These are phyloP conservation scores for Sclerotinia spermophila DNA, from an alignment of 2,329 filamentous ascomycete genomes.

Conservation along the genomic window DNA sequence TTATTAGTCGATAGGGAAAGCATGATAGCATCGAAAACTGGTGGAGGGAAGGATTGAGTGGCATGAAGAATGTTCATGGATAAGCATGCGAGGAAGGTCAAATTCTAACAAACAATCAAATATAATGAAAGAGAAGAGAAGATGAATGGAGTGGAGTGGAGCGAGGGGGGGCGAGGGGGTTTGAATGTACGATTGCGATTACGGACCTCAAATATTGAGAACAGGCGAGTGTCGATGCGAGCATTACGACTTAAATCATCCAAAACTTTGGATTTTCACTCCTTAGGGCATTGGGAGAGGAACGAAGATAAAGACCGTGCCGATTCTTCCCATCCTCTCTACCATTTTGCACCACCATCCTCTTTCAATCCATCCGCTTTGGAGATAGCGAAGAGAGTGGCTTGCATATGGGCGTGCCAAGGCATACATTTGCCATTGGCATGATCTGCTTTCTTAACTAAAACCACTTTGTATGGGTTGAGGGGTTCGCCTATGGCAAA, in stretches of 20 bases:
- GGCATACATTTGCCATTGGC: neutral
- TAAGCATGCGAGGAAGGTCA: neutral
- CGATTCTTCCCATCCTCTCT: slow-evolving; percentile 10
- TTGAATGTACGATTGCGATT: slow-evolving; percentile 13
- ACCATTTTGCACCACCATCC: neutral
- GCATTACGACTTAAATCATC: neutral
- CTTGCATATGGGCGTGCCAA: slow-evolving; percentile 8
- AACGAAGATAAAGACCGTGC: neutral
- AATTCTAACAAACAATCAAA: neutral
- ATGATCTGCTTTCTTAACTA: neutral
- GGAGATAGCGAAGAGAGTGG: slow-evolving; percentile 2
- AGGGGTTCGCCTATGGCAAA: neutral
- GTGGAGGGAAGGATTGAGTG: neutral
- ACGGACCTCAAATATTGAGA: slow-evolving; percentile 2
- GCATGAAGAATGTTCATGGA: neutral
- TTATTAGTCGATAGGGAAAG: neutral
- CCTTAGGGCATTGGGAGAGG: neutral
- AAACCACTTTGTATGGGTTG: neutral
- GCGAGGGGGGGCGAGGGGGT: neutral
- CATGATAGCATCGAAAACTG: neutral
- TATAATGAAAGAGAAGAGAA: neutral
- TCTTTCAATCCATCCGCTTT: neutral
- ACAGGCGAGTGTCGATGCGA: neutral
- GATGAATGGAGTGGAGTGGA: neutral
- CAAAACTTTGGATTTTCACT: neutral